Conservation (phyloP, 75 land plant genomes). For the Azolla pinnata region DNA sequence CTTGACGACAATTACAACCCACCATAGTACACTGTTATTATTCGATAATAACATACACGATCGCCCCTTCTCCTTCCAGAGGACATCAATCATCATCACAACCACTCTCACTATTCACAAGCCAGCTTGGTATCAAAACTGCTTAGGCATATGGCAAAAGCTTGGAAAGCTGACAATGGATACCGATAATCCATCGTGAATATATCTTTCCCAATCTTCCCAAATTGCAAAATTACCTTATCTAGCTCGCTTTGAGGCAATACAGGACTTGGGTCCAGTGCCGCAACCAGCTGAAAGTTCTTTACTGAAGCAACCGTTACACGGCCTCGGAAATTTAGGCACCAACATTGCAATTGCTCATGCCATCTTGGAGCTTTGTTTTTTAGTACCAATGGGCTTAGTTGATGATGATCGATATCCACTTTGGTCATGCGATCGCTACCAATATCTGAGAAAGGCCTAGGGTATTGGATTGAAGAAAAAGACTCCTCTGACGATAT, state of each 20-base stretch:
- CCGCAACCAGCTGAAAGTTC: conserved; percentile 40
- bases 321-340: conserved; percentile 38
- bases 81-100: no score
- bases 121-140: conserved; percentile 96
- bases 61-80: no score
- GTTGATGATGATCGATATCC: not conserved
- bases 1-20: no score
- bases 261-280: conserved; percentile 20
- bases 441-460: conserved; percentile 1
- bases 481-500: not conserved
- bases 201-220: conserved; percentile 40
- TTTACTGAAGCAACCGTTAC: conserved; percentile 48
- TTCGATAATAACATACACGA: no score
- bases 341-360: conserved; percentile 49
- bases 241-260: conserved; percentile 29
- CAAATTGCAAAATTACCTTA: conserved; percentile 38
- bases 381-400: conserved; percentile 28
- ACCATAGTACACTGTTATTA: no score
- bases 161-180: conserved; percentile 81
- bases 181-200: conserved; percentile 60
- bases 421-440: not conserved
- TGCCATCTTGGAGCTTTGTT: conserved; percentile 46
- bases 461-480: not conserved
- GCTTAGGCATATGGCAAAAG: conserved; percentile 84
- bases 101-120: no score